Base-by-base conservation (phyloP, 2,329 filamentous ascomycete genomes). In the Penicillium glabrum region DNA sequence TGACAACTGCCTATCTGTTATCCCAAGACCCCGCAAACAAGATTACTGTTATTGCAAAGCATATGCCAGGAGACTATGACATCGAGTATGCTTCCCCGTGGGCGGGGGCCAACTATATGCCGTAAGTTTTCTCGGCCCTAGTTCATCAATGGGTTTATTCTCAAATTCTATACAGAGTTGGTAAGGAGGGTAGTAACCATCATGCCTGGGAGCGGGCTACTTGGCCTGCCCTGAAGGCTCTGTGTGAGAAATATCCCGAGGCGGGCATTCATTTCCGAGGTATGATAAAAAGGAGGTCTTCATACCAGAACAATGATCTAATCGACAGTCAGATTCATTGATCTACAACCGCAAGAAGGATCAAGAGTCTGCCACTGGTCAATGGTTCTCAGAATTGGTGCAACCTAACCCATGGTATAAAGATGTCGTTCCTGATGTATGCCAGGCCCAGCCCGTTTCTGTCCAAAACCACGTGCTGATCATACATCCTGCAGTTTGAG, bases 51-150 rank as follows among this genome's bases (percentile, higher is more conserved):
- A 79, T 91, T 31, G 89, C 91, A 5, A 96, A 93, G 69, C 89
- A 96, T 71, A 95, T 96, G 89, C 93, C 93, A 0, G 93, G 93
- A 35, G 93, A 97, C 77, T 95, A 93, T 74, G 89, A 93, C 63
- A 88, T 93, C 64, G 89, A 96, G 79, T 97, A 96, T 72, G 88
- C 90, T 0, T 96, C 90, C 6, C 91, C 91, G 1, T 96, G 90
- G 89, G 91, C 91, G 3, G 91, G 91, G 14, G 91, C 91, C 60
- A 93, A 95, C 69, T 87, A 86, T 68, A 73, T 89, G 58, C 91
- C 89, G 87, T 90, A 67, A 60, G 86, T 47, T 44, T n/a, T 21
- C 21, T 8, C 7, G 16, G 13, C 47, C 46, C 39, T 48, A n/a
- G 57, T 52, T 11, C 46, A 26, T 27, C 23, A 7, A 13, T 24